Evolutionary conservation across 2,329 filamentous ascomycete species (phyloP).

Genomic region (Botrytis fragariae): DNA sequence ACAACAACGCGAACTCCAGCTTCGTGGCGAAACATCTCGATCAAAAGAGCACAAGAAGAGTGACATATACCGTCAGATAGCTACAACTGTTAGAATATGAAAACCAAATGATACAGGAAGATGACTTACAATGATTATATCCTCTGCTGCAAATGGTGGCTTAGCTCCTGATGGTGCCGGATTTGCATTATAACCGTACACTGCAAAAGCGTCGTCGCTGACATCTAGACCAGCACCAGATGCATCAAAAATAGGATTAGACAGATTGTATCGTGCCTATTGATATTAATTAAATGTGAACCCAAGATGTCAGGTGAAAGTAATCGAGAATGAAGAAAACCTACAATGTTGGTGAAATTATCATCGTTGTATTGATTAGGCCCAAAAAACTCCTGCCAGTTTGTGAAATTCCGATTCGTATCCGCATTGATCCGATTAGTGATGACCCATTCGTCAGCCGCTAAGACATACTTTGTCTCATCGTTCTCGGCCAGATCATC

Average conservation of each 20-base stretch:
- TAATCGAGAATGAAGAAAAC: neutral
- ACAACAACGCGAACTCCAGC: conserved; percentile 53
- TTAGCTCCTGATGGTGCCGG: conserved; percentile 25
- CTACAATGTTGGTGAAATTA: conserved; percentile 29
- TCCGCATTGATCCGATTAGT: conserved; percentile 26
- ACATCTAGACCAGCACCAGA: conserved; percentile 21
- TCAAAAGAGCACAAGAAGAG: conserved; percentile 57
- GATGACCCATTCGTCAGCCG: conserved; percentile 30
- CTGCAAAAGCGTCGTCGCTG: conserved; percentile 31
- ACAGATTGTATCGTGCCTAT: conserved; percentile 33
- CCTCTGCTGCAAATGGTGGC: conserved; percentile 41
- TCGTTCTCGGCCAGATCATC: conserved; percentile 20
- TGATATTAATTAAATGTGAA: neutral
- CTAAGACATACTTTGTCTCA: conserved; percentile 25
- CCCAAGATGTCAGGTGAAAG: neutral
- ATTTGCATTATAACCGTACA: conserved; percentile 34
- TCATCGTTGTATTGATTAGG: conserved; percentile 27
- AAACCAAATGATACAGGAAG: neutral
- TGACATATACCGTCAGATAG: conserved; percentile 59
- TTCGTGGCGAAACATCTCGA: conserved; percentile 52
- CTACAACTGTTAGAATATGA: conserved; percentile 37
- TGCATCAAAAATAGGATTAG: conserved; percentile 28
- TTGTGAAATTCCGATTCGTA: conserved; percentile 28
- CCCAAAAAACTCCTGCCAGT: conserved; percentile 30
- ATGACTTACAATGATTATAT: conserved; percentile 41